Conservation (phyloP, 2,329 filamentous ascomycete genomes). For the Curvularia sp. region DNA sequence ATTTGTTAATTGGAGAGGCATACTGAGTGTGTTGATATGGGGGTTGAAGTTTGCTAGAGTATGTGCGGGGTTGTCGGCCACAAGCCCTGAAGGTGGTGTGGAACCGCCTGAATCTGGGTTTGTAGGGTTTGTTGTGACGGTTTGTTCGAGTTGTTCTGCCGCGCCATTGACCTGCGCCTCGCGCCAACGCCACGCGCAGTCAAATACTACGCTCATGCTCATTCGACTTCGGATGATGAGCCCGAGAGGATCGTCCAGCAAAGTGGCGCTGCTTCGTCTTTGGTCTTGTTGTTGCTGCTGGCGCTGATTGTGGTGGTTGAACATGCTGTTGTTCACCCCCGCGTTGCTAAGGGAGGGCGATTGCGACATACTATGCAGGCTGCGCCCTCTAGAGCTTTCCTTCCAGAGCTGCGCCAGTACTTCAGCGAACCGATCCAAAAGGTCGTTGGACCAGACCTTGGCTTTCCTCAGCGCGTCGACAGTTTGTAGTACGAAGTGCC, state of each 20-base stretch:
- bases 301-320: constrained; percentile 37
- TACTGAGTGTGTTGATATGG: constrained; percentile 52
- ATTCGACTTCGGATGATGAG: constrained; percentile 83
- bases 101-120: constrained; percentile 75
- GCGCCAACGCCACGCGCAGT: constrained; percentile 85
- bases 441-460: constrained; percentile 78
- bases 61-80: constrained; percentile 44
- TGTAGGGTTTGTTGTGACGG: constrained; percentile 86
- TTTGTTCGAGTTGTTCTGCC: constrained; percentile 59
- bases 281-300: constrained; percentile 32
- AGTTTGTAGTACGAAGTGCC: constrained; percentile 73
- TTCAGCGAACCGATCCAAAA: constrained; percentile 80
- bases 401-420: constrained; percentile 91
- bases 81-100: constrained; percentile 61
- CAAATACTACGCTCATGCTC: constrained; percentile 85
- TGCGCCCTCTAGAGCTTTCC: constrained; percentile 53
- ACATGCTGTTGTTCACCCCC: constrained; percentile 42
- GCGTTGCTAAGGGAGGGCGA: constrained; percentile 46
- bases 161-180: constrained; percentile 64
- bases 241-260: constrained; percentile 73
- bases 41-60: constrained; percentile 47
- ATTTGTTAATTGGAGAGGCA: constrained; percentile 68
- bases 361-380: constrained; percentile 48
- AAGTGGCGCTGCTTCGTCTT: constrained; percentile 37
- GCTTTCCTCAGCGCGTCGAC: constrained; percentile 74